phyloP scores from a whole-genome alignment of 2,329 filamentous ascomycete species.

The Biscogniauxia marginata region DNA sequence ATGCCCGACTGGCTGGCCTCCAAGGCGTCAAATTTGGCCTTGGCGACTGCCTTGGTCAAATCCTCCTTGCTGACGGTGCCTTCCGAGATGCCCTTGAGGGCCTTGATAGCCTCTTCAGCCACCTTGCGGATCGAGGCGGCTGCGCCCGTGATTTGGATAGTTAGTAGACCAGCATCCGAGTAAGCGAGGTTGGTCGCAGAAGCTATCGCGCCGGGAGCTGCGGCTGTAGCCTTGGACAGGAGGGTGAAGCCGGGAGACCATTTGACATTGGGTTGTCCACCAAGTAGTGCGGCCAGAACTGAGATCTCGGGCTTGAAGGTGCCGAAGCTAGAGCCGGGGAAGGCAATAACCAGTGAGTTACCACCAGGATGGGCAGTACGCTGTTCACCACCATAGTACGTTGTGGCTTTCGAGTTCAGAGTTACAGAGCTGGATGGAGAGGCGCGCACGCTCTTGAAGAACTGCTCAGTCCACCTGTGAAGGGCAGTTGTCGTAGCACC shows the following conservation, averaged over 20 bases:
- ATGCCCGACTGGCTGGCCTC: constrained; percentile 77
- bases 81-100: constrained; percentile 76
- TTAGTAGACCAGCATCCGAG: constrained; percentile 90
- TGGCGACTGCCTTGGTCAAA: constrained; percentile 85
- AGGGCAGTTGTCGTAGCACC: constrained; percentile 75
- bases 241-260: constrained; percentile 93
- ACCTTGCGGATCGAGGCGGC: constrained; percentile 71
- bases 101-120: constrained; percentile 74
- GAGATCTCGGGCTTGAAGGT: constrained; percentile 87
- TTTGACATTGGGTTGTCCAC: constrained; percentile 89
- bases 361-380: constrained; percentile 73
- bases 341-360: constrained; percentile 85
- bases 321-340: constrained; percentile 81
- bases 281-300: constrained; percentile 85
- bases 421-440: constrained; percentile 50
- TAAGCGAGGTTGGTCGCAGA: constrained; percentile 78
- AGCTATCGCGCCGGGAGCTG: constrained; percentile 64
- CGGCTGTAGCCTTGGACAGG: constrained; percentile 73
- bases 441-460: constrained; percentile 73
- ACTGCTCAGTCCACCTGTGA: constrained; percentile 87
- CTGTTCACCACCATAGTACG: constrained; percentile 95
- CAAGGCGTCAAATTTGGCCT: constrained; percentile 89
- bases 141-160: constrained; percentile 75
- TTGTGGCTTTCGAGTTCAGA: constrained; percentile 63
- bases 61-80: constrained; percentile 80